Evolutionary conservation across 2,329 filamentous ascomycete species (phyloP).

Genomic region (Chaetomium sp.): DNA sequence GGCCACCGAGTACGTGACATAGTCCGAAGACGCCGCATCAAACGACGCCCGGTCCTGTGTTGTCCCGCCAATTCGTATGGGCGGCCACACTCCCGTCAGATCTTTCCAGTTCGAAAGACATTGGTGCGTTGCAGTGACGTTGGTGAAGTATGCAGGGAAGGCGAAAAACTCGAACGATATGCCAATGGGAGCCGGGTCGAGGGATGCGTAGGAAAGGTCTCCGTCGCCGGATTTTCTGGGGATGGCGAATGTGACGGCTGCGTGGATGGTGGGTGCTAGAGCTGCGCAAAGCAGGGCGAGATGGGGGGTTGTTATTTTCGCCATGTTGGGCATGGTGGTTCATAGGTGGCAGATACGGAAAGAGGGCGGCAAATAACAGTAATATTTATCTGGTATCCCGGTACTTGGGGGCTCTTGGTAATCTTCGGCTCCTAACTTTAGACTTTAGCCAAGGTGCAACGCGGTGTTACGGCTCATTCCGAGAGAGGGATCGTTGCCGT

Average conservation of each 20-base stretch:
- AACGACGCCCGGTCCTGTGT: slow-evolving; percentile 51
- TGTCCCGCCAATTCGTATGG: slow-evolving; percentile 52
- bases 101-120: slow-evolving; percentile 47
- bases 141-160: slow-evolving; percentile 48
- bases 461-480: too few relatives aligned
- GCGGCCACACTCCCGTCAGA: slow-evolving; percentile 45
- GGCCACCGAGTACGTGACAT: slow-evolving; percentile 46
- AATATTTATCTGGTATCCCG: not conserved
- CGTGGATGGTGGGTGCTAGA: not conserved
- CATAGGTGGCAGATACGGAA: too few relatives aligned
- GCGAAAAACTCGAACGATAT: slow-evolving; percentile 48
- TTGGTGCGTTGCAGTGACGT: slow-evolving; percentile 43
- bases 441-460: too few relatives aligned
- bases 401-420: too few relatives aligned
- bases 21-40: slow-evolving; percentile 37
- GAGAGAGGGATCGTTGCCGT: not conserved
- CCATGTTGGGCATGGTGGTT: not conserved
- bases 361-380: not conserved
- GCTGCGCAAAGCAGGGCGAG: slow-evolving; percentile 7
- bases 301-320: not conserved
- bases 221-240: slow-evolving; percentile 15
- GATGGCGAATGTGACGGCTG: slow-evolving; percentile 17
- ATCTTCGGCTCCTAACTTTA: too few relatives aligned
- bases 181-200: slow-evolving; percentile 22
- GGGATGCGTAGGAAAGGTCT: slow-evolving; percentile 16